Percentiles rank a stretch among this genome's conserved stretches.
phyloP scores from a whole-genome alignment of 2,329 filamentous ascomycete genomes.

The Pseudocercospora cruenta region DNA sequence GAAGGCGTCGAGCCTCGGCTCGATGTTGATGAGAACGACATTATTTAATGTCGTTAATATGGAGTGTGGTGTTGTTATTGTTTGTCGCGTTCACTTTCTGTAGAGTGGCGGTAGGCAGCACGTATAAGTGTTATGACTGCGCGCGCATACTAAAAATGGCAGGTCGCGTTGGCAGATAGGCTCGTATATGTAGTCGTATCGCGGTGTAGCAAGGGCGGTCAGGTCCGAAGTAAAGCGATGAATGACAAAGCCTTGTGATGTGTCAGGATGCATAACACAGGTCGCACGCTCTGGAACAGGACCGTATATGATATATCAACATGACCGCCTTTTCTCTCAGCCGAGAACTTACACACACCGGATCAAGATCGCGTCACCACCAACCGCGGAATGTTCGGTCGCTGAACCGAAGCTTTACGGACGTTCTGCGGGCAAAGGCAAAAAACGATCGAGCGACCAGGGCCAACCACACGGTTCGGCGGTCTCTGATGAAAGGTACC shows the following conservation, averaged over 20 bases:
- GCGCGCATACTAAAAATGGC: slow-evolving; percentile 18
- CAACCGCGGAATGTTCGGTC: slow-evolving; percentile 4
- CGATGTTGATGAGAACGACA: slow-evolving; percentile 21
- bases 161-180: slow-evolving; percentile 14
- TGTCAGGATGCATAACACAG: slow-evolving; percentile 7
- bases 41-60: not conserved
- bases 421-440: slow-evolving; percentile 8
- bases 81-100: not conserved
- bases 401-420: slow-evolving; percentile 5
- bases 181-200: slow-evolving; percentile 10
- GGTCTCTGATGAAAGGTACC: not conserved
- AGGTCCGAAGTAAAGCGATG: slow-evolving; percentile 10
- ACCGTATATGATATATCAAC: slow-evolving; percentile 18
- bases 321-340: slow-evolving; percentile 11
- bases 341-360: slow-evolving; percentile 9
- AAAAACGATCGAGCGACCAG: not conserved
- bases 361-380: slow-evolving; percentile 15
- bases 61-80: not conserved
- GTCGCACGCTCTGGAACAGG: slow-evolving; percentile 15
- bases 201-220: slow-evolving; percentile 11
- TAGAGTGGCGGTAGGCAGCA: slow-evolving; percentile 12
- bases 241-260: slow-evolving; percentile 22
- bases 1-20: slow-evolving; percentile 17
- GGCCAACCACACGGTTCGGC: not conserved
- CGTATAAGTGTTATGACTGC: slow-evolving; percentile 18